Base-by-base conservation (phyloP, 2,329 filamentous ascomycete genomes). In the Trichoderma asperellum region DNA sequence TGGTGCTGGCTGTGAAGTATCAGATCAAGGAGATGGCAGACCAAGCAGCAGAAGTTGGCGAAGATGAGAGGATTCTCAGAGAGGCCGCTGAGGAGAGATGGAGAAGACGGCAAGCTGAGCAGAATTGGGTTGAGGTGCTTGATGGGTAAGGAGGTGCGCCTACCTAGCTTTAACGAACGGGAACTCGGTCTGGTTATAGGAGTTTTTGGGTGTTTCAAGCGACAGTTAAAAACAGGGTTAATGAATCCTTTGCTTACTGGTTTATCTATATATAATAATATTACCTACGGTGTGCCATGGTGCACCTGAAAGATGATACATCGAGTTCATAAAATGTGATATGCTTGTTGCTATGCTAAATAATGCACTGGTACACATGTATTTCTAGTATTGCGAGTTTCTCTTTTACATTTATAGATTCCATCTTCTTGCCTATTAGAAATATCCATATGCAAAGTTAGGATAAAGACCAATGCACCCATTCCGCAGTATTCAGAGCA, bases 1-100 rank as follows among this genome's bases (percentile, higher is more conserved):
- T 88, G 35, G 81, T 81, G 47, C 80, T 84, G 70, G 82, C 83
- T 49, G 83, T 87, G 47, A 83, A 83, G 71, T 80, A 85, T 71
- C 82, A 86, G 72, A 85, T 88, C 71, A 85, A 85, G 73, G 84
- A 88, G 77, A 81, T 87, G 77, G 83, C 85, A 2, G 81, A 80
- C 7, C 81, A 86, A 71, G 84, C 84, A 2, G 83, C 83, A 52
- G 81, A 84, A 71, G 83, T 84, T 75, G 80, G 83, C 16, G 84
- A 86, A 71, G 81, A 83, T 58, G 87, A 89, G 79, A 81, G 79
- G 52, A 79, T 85, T 35, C 82, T 89, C 70, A 80, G 84, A 21
- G 79, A 83, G 55, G 84, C 84, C 27, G 85, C 87, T 2, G 80
- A 81, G 53, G 83, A 85, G 72, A 76, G 86, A 62, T 85, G 81